phyloP scores from a whole-genome alignment of 2,329 filamentous ascomycete species.

The Nannizziopsis arthrosporioides region DNA sequence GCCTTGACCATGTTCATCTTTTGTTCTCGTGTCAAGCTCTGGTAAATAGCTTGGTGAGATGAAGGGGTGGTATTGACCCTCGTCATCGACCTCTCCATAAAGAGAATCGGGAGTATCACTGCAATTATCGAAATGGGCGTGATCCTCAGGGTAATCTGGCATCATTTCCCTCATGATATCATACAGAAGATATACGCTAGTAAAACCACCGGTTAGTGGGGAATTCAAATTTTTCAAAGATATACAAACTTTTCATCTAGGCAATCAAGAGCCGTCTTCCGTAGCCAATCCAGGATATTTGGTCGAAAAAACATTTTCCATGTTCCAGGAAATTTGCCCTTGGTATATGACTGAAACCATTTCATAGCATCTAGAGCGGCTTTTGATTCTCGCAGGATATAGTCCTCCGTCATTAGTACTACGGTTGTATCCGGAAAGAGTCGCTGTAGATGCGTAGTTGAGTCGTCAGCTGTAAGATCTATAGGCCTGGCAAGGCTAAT shows the following conservation, averaged over 20 bases:
- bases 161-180: slow-evolving; percentile 21
- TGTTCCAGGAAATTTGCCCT: slow-evolving; percentile 19
- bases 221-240: background rate
- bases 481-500: slow-evolving; percentile 23
- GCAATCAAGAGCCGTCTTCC: slow-evolving; percentile 21
- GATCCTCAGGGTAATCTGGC: slow-evolving; percentile 12
- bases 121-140: slow-evolving; percentile 10
- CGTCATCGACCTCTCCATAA: slow-evolving; percentile 17
- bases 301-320: slow-evolving; percentile 33
- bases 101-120: slow-evolving; percentile 16
- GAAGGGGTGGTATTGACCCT: slow-evolving; percentile 20
- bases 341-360: slow-evolving; percentile 25
- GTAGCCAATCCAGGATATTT: slow-evolving; percentile 27
- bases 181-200: slow-evolving; percentile 21
- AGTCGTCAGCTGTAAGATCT: slow-evolving; percentile 16
- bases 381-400: slow-evolving; percentile 24
- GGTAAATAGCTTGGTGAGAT: slow-evolving; percentile 22
- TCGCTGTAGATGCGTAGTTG: slow-evolving; percentile 22
- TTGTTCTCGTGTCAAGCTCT: slow-evolving; percentile 21
- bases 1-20: slow-evolving; percentile 17
- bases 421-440: slow-evolving; percentile 30
- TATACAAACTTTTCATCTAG: slow-evolving; percentile 18
- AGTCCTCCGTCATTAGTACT: slow-evolving; percentile 33
- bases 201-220: background rate
- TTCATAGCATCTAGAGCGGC: slow-evolving; percentile 24